Evolutionary conservation across 176 grass and related monocot genomes (phyloP).

Genomic region (Aegilops tauschii): DNA sequence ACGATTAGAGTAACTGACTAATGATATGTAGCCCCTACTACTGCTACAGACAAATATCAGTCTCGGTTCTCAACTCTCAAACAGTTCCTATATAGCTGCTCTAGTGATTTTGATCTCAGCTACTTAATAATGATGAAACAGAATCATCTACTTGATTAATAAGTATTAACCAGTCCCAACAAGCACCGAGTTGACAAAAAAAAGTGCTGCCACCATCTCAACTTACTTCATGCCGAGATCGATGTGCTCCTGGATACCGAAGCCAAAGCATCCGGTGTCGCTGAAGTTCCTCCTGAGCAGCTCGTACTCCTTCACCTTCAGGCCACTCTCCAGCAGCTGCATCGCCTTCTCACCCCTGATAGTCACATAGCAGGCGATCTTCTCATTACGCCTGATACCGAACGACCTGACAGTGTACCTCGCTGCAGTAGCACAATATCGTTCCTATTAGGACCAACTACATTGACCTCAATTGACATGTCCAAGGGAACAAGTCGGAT

Average conservation of each 20-base stretch:
- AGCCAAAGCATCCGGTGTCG: constrained; percentile 82
- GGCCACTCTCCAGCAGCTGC: constrained; percentile 87
- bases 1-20: background rate
- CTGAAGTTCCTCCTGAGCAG: constrained; percentile 90
- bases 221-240: constrained; percentile 95
- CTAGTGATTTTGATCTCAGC: background rate
- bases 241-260: constrained; percentile 91
- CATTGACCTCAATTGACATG: background rate
- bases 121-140: constrained; percentile 6
- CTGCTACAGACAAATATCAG: background rate
- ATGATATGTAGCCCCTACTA: background rate
- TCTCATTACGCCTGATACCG: constrained; percentile 81
- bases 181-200: background rate
- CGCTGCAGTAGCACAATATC: constrained; percentile 31
- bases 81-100: no score
- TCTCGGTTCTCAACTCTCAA: background rate
- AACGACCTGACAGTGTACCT: constrained; percentile 81
- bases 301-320: constrained; percentile 94
- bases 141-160: background rate
- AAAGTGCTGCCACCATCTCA: background rate
- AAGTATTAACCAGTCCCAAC: background rate
- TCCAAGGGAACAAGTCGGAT: background rate
- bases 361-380: constrained; percentile 87
- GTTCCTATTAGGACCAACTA: background rate
- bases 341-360: constrained; percentile 85